Percentiles rank a stretch among this genome's conserved stretches.
These are phyloP conservation scores for Nelumbo lutea DNA, from an alignment of 164 flowering plant species.

Conservation along the genomic window DNA sequence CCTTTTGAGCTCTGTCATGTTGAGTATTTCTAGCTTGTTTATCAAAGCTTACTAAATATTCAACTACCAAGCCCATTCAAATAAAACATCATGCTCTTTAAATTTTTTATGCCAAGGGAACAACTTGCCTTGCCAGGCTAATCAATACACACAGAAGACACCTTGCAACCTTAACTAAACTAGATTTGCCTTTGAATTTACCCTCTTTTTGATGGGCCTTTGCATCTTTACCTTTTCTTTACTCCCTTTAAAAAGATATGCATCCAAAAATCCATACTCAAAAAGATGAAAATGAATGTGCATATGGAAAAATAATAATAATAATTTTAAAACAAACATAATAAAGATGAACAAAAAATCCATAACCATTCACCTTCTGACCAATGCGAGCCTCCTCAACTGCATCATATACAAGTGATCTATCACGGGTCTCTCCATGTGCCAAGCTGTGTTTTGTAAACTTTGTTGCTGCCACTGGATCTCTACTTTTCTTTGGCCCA, in stretches of 20 bases:
- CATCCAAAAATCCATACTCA: too few relatives aligned
- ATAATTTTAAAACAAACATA: not conserved
- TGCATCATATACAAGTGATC: constrained; percentile 26
- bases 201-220: not conserved
- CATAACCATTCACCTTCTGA: constrained; percentile 41
- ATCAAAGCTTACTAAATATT: too few relatives aligned
- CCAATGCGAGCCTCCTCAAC: constrained; percentile 21
- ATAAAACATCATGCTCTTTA: too few relatives aligned
- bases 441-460: constrained; percentile 25
- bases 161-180: too few relatives aligned
- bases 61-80: too few relatives aligned
- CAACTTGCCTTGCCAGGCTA: too few relatives aligned
- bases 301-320: not conserved
- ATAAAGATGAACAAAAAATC: not conserved
- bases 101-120: too few relatives aligned
- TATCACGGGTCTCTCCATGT: constrained; percentile 30
- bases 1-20: too few relatives aligned
- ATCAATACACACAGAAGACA: too few relatives aligned
- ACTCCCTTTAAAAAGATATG: not conserved
- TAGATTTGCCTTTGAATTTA: too few relatives aligned
- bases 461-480: constrained; percentile 26
- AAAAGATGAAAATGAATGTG: not conserved
- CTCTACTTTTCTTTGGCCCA: constrained; percentile 36
- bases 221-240: not conserved
- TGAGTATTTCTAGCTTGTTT: too few relatives aligned